phyloP scores from a whole-genome alignment of 2,329 filamentous ascomycete species.

The Arthroderma sp. region DNA sequence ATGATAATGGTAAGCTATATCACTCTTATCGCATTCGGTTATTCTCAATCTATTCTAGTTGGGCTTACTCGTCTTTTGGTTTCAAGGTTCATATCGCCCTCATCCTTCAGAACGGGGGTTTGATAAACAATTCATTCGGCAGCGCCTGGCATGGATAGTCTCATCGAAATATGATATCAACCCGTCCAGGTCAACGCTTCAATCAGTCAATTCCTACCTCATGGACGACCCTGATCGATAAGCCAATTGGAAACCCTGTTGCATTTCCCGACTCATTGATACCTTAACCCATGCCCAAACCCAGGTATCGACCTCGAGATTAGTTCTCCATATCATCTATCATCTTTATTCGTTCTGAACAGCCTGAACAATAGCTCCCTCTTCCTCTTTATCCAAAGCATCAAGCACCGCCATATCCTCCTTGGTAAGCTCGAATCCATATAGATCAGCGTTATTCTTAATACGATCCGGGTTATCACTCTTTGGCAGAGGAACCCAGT shows the following conservation, averaged over 20 bases:
- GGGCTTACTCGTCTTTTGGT: too few species aligned
- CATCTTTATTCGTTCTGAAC: constrained; percentile 27
- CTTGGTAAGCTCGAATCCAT: constrained; percentile 43
- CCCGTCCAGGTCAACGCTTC: constrained; percentile 70
- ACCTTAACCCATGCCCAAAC: background rate
- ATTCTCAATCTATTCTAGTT: too few species aligned
- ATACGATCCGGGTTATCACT: constrained; percentile 57
- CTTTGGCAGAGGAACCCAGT: constrained; percentile 59
- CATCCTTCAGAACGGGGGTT: constrained; percentile 13
- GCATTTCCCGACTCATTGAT: background rate
- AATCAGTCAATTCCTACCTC: constrained; percentile 82
- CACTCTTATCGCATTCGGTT: constrained; percentile 7
- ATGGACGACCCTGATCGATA: constrained; percentile 40
- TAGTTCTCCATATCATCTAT: too few species aligned
- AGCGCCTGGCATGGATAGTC: constrained; percentile 69
- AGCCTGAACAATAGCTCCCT: constrained; percentile 36
- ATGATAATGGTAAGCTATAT: constrained; percentile 43
- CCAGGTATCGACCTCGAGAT: background rate
- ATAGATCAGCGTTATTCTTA: constrained; percentile 50
- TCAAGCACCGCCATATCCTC: constrained; percentile 46
- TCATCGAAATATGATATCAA: constrained; percentile 66
- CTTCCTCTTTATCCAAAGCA: constrained; percentile 36
- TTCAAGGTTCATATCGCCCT: too few species aligned
- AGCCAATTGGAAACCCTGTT: background rate
- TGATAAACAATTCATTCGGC: constrained; percentile 56